These are phyloP conservation scores for Tetradesmus obliquus DNA, from an alignment of 139 green algal species.

Conservation along the genomic window DNA sequence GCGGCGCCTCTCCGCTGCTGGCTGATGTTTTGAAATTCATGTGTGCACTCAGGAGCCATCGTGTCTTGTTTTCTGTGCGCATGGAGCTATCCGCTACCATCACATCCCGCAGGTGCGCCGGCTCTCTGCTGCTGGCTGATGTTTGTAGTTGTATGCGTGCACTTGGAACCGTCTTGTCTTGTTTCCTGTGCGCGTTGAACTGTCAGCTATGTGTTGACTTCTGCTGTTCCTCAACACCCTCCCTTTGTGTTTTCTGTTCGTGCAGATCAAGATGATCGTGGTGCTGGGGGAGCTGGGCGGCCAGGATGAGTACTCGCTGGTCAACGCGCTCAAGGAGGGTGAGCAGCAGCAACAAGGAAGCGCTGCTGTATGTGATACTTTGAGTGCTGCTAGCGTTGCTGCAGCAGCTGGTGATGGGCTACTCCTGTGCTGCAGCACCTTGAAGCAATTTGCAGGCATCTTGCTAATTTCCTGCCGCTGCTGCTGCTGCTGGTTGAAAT, in stretches of 20 bases:
- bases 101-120: constrained; percentile 70
- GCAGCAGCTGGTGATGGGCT: no score
- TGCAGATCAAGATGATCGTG: constrained; percentile 95
- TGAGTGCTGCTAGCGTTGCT: background rate
- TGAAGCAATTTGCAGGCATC: no score
- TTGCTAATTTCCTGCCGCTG: background rate
- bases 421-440: no score
- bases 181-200: background rate
- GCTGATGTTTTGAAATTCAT: no score
- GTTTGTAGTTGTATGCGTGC: no score
- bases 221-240: background rate
- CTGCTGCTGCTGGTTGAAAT: background rate
- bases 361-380: background rate
- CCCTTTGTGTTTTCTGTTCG: background rate
- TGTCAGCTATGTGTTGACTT: background rate
- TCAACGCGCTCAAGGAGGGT: constrained; percentile 80
- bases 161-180: no score
- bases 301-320: constrained; percentile 92
- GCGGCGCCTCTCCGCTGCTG: no score
- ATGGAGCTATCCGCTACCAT: constrained; percentile 94
- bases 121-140: no score
- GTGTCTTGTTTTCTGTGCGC: constrained; percentile 32
- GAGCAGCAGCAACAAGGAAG: background rate
- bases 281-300: constrained; percentile 95
- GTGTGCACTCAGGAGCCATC: no score